phyloP scores from a whole-genome alignment of 1,139 yeast genomes.

The Zygoascus sp. region DNA sequence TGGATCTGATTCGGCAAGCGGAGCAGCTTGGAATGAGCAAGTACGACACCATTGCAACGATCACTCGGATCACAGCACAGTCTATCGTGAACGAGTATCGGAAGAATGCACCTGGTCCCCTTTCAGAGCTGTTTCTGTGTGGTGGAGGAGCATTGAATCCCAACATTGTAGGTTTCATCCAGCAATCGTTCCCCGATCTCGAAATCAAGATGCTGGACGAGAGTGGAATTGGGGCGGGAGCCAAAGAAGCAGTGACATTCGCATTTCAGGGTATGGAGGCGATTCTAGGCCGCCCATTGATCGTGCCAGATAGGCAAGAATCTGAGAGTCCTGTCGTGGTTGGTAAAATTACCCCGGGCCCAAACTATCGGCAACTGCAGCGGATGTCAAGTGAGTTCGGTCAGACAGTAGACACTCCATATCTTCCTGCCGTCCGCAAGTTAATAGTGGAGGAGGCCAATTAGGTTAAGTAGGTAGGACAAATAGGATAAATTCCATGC shows the following conservation, averaged over 20 bases:
- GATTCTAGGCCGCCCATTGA: slow-evolving; percentile 20
- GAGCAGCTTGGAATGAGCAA: slow-evolving; percentile 16
- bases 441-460: slow-evolving; percentile 18
- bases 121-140: slow-evolving; percentile 22
- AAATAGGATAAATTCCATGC: too few species aligned
- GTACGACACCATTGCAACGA: slow-evolving; percentile 23
- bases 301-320: slow-evolving; percentile 21
- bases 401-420: background rate
- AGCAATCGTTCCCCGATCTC: slow-evolving; percentile 18
- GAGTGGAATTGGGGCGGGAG: slow-evolving; percentile 20
- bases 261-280: slow-evolving; percentile 25
- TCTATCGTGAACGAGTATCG: slow-evolving; percentile 20
- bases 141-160: slow-evolving; percentile 23
- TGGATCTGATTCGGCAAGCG: slow-evolving; percentile 18
- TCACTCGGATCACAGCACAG: slow-evolving; percentile 23
- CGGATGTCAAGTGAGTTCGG: slow-evolving; percentile 17
- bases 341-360: slow-evolving; percentile 23
- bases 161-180: slow-evolving; percentile 21
- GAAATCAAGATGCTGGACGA: slow-evolving; percentile 16
- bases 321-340: slow-evolving; percentile 20
- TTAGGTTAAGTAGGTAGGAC: too few species aligned
- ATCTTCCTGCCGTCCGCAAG: slow-evolving; percentile 19
- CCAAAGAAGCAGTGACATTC: slow-evolving; percentile 23
- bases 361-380: slow-evolving; percentile 20
- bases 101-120: slow-evolving; percentile 15